Evolutionary conservation across 106 monocot genomes (phyloP).

Genomic region (Dendrobium nobile): DNA sequence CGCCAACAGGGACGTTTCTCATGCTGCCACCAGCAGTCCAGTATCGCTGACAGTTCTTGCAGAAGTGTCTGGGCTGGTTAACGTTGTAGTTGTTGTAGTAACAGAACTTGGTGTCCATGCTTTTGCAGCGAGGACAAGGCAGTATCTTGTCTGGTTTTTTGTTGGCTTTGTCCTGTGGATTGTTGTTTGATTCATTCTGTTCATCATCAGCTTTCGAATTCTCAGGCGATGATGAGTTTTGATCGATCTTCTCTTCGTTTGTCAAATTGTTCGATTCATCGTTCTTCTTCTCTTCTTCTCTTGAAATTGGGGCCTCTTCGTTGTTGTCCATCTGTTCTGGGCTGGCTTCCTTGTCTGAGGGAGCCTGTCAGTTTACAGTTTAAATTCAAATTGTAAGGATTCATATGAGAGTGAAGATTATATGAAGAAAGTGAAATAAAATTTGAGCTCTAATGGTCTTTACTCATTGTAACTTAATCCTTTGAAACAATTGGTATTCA

Average conservation of each 20-base stretch:
- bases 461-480: no score
- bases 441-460: no score
- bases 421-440: no score
- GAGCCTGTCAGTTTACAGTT: not conserved
- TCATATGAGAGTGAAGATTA: not conserved
- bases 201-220: conserved; percentile 1
- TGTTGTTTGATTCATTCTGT: not conserved
- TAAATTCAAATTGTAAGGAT: not conserved
- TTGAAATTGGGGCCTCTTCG: not conserved
- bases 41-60: conserved; percentile 45
- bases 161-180: no score
- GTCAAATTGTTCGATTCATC: not conserved
- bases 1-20: conserved; percentile 41
- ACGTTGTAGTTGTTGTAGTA: conserved; percentile 55
- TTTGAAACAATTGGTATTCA: no score
- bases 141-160: conserved; percentile 30
- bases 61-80: conserved; percentile 47
- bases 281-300: not conserved
- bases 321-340: not conserved
- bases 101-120: conserved; percentile 46
- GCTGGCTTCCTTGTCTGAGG: not conserved
- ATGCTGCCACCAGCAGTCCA: conserved; percentile 48
- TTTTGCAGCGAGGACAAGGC: conserved; percentile 41
- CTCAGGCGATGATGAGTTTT: not conserved
- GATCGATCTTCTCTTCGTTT: no score